phyloP scores from a whole-genome alignment of 768 basidiomycete genomes.

The Tylopilus sp. region DNA sequence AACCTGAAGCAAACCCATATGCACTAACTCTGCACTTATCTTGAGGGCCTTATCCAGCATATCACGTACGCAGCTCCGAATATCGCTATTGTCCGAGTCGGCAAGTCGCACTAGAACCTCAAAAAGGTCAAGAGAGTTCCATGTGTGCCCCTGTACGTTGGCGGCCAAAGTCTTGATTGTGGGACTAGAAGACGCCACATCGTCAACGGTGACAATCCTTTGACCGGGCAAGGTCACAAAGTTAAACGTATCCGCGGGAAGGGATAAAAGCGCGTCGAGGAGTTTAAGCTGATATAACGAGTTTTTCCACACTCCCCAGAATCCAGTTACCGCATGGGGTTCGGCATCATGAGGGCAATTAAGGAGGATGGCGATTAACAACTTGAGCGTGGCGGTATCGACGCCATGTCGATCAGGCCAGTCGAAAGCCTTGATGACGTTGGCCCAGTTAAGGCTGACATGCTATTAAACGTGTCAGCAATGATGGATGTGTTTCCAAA shows the following conservation, averaged over 20 bases:
- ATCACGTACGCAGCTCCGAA: constrained; percentile 76
- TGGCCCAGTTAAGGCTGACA: constrained; percentile 71
- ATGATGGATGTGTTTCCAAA: neutral
- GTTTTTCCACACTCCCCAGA: constrained; percentile 86
- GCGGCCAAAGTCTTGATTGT: constrained; percentile 91
- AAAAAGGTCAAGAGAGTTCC: constrained; percentile 92
- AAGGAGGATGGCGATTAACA: constrained; percentile 83
- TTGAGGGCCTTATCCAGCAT: constrained; percentile 93
- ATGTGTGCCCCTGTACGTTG: constrained; percentile 87
- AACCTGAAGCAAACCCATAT: constrained; percentile 90
- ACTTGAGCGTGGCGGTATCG: constrained; percentile 85
- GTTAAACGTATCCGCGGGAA: constrained; percentile 89
- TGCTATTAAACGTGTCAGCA: constrained; percentile 42
- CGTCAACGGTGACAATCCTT: constrained; percentile 83
- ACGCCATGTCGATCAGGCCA: constrained; percentile 78
- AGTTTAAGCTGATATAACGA: constrained; percentile 82
- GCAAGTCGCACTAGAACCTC: constrained; percentile 82
- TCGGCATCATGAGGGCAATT: constrained; percentile 76
- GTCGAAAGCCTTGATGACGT: constrained; percentile 84
- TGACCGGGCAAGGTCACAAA: constrained; percentile 85
- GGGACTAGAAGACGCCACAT: constrained; percentile 78
- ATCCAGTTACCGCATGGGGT: constrained; percentile 77
- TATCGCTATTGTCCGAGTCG: constrained; percentile 66
- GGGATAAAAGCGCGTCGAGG: constrained; percentile 81
- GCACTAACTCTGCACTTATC: constrained; percentile 89